A percentile compares a stretch with the other conserved stretches of the same genome.
These are phyloP conservation scores for Pythium dissimile DNA, from an alignment of 352 stramenopile species.

Conservation along the genomic window DNA sequence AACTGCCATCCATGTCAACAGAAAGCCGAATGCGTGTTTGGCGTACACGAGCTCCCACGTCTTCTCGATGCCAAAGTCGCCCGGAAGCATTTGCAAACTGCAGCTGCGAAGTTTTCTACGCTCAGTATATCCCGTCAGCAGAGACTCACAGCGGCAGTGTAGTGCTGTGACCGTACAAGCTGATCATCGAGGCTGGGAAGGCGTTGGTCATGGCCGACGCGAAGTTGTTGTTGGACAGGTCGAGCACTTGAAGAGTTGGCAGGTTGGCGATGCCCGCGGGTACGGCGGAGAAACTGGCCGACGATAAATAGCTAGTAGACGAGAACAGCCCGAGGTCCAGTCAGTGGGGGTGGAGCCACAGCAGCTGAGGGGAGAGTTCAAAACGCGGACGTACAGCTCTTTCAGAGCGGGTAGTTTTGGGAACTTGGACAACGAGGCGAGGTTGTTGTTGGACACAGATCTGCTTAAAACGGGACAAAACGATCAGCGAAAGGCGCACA, in stretches of 20 bases:
- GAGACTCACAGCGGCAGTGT: no score
- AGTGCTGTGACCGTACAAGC: no score
- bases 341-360: background rate
- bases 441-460: slow-evolving; percentile 19
- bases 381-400: slow-evolving; percentile 15
- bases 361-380: background rate
- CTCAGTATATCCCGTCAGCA: background rate
- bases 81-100: slow-evolving; percentile 13
- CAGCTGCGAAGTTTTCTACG: slow-evolving; percentile 21
- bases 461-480: background rate
- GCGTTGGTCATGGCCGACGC: background rate
- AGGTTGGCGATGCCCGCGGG: slow-evolving; percentile 19
- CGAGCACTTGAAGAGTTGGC: slow-evolving; percentile 13
- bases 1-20: no score
- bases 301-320: slow-evolving; percentile 19
- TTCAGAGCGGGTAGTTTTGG: slow-evolving; percentile 15
- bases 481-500: background rate
- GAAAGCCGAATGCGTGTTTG: background rate
- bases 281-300: slow-evolving; percentile 1
- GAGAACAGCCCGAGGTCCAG: background rate
- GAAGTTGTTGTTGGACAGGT: slow-evolving; percentile 24
- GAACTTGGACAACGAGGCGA: slow-evolving; percentile 11
- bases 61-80: slow-evolving; percentile 23
- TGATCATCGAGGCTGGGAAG: slow-evolving; percentile 14
- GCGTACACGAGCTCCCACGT: slow-evolving; percentile 21